Evolutionary conservation across 345 rosid genomes (phyloP).

Genomic region (Eucalyptus tenuipes): DNA sequence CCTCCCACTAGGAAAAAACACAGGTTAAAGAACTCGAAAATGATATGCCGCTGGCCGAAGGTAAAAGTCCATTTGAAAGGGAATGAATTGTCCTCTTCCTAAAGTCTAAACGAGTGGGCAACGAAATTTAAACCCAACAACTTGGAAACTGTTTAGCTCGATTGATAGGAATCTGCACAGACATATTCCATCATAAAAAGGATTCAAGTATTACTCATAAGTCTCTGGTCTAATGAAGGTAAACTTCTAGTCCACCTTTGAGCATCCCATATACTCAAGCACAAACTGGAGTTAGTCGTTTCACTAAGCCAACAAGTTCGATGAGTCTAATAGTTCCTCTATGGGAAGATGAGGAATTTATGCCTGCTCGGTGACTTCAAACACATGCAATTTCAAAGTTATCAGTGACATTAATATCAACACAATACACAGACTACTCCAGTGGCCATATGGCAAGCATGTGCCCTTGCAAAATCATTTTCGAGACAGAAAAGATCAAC

Average conservation of each 20-base stretch:
- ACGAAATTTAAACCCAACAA: neutral
- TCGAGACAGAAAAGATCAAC: neutral
- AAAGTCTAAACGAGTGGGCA: neutral
- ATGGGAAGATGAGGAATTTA: neutral
- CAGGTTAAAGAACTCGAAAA: neutral
- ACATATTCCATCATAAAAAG: neutral
- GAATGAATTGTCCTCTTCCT: neutral
- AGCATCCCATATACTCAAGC: neutral
- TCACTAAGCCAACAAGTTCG: neutral
- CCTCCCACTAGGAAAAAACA: neutral
- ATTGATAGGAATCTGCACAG: neutral
- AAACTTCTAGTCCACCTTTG: neutral
- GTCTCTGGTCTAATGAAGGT: neutral
- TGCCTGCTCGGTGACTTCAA: neutral
- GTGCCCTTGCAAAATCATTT: neutral
- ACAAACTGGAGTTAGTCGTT: neutral
- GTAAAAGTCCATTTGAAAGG: neutral
- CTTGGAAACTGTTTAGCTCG: neutral
- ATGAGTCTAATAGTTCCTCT: neutral
- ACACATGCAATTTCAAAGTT: neutral
- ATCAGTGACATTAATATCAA: neutral
- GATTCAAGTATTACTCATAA: neutral
- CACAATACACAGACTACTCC: neutral
- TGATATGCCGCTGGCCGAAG: neutral
- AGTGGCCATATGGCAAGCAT: neutral